Evolutionary conservation across 2,329 filamentous ascomycete genomes (phyloP).

Genomic region (Cercospora sp.): DNA sequence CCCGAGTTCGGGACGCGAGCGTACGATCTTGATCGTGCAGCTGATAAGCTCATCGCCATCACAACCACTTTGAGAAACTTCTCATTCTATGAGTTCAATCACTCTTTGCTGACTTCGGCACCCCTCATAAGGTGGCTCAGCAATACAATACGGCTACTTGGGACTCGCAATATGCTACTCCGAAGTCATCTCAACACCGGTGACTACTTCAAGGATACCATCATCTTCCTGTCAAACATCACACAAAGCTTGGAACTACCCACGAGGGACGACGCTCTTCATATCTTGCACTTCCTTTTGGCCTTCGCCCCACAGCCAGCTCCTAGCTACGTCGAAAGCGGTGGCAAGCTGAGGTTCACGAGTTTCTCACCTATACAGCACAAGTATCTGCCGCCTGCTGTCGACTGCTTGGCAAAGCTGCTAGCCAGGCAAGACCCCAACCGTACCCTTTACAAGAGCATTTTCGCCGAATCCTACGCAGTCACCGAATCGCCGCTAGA

Average conservation of each 20-base stretch:
- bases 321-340: slow-evolving; percentile 54
- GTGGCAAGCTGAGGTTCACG: slow-evolving; percentile 67
- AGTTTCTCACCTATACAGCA: slow-evolving; percentile 79
- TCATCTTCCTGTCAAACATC: slow-evolving; percentile 82
- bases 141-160: slow-evolving; percentile 79
- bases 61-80: slow-evolving; percentile 91
- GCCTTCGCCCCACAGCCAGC: slow-evolving; percentile 81
- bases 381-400: slow-evolving; percentile 82
- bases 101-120: slow-evolving; percentile 71
- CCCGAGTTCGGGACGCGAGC: slow-evolving; percentile 72
- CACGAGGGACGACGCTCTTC: slow-evolving; percentile 81
- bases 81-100: slow-evolving; percentile 81
- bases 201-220: slow-evolving; percentile 95
- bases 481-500: slow-evolving; percentile 63
- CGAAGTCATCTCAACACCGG: slow-evolving; percentile 80
- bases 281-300: slow-evolving; percentile 83
- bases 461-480: slow-evolving; percentile 67
- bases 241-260: slow-evolving; percentile 79
- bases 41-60: slow-evolving; percentile 84
- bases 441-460: slow-evolving; percentile 75
- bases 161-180: slow-evolving; percentile 83
- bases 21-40: slow-evolving; percentile 82
- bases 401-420: slow-evolving; percentile 88
- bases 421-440: slow-evolving; percentile 93
- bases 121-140: slow-evolving; percentile 80